These are phyloP conservation scores for Blastobotrys arbuscula DNA, from an alignment of 1,139 yeast genomes.

Conservation along the genomic window DNA sequence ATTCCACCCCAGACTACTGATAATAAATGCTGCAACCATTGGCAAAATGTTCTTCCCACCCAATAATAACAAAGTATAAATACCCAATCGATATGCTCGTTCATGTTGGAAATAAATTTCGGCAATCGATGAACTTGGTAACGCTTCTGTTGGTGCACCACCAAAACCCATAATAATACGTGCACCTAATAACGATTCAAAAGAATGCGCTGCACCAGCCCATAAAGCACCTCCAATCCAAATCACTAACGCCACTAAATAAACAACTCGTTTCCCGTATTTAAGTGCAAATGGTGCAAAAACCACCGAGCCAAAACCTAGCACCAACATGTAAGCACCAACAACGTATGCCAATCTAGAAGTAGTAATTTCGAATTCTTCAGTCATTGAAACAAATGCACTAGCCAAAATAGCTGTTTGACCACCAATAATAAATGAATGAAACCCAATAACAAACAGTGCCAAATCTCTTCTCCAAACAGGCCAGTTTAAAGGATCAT, in stretches of 20 bases:
- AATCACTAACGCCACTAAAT: constrained; percentile 45
- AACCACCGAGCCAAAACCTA: constrained; percentile 54
- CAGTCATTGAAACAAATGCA: constrained; percentile 42
- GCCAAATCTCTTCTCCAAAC: constrained; percentile 53
- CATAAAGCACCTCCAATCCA: constrained; percentile 52
- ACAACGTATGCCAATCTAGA: constrained; percentile 49
- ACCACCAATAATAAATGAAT: constrained; percentile 58
- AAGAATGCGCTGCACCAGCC: constrained; percentile 47
- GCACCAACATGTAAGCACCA: constrained; percentile 55
- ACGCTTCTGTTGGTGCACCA: constrained; percentile 56
- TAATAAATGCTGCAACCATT: constrained; percentile 49
- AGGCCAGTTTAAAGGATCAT: constrained; percentile 76
- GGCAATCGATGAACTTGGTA: constrained; percentile 57
- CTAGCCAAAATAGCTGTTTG: constrained; percentile 59
- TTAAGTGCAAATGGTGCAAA: constrained; percentile 56
- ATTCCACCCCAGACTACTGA: constrained; percentile 47
- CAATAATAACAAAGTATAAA: constrained; percentile 53
- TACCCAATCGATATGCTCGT: constrained; percentile 58
- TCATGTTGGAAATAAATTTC: constrained; percentile 62
- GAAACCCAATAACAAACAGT: constrained; percentile 49
- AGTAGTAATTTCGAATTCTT: constrained; percentile 42
- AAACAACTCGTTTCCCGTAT: constrained; percentile 55
- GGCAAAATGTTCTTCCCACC: constrained; percentile 63
- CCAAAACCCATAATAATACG: constrained; percentile 56
- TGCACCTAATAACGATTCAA: constrained; percentile 51